Evolutionary conservation across 768 basidiomycete genomes (phyloP).

Genomic region (Melanogaster broomeanus): DNA sequence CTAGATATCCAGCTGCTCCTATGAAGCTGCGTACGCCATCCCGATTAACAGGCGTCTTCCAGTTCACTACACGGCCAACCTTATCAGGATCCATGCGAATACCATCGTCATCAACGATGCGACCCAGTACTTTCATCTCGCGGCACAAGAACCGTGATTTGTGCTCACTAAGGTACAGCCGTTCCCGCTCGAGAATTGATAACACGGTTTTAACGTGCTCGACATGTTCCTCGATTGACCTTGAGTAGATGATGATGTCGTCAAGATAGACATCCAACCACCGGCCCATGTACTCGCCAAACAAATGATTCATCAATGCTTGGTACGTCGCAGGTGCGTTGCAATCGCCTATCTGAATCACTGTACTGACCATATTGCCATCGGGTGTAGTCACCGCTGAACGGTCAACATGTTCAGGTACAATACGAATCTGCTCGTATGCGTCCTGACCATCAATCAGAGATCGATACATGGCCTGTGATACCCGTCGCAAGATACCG

Average conservation of each 20-base stretch:
- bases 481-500: slow-evolving; percentile 10
- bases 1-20: background rate
- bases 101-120: slow-evolving; percentile 37
- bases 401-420: slow-evolving; percentile 17
- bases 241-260: slow-evolving; percentile 3
- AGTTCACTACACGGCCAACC: slow-evolving; percentile 33
- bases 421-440: slow-evolving; percentile 18
- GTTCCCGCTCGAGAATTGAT: slow-evolving; percentile 32
- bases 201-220: slow-evolving; percentile 34
- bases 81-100: slow-evolving; percentile 48
- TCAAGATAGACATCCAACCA: slow-evolving; percentile 12
- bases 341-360: slow-evolving; percentile 26
- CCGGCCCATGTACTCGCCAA: background rate
- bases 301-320: slow-evolving; percentile 6
- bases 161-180: slow-evolving; percentile 35
- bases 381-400: slow-evolving; percentile 39
- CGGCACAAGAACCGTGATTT: slow-evolving; percentile 37
- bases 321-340: slow-evolving; percentile 49
- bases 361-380: slow-evolving; percentile 37
- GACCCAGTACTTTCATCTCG: slow-evolving; percentile 37
- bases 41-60: background rate
- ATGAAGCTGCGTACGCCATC: background rate
- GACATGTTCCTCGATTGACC: slow-evolving; percentile 29
- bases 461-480: background rate
- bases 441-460: slow-evolving; percentile 18